Evolutionary conservation across 2,329 filamentous ascomycete genomes (phyloP).

Genomic region (Fusarium newnesense): DNA sequence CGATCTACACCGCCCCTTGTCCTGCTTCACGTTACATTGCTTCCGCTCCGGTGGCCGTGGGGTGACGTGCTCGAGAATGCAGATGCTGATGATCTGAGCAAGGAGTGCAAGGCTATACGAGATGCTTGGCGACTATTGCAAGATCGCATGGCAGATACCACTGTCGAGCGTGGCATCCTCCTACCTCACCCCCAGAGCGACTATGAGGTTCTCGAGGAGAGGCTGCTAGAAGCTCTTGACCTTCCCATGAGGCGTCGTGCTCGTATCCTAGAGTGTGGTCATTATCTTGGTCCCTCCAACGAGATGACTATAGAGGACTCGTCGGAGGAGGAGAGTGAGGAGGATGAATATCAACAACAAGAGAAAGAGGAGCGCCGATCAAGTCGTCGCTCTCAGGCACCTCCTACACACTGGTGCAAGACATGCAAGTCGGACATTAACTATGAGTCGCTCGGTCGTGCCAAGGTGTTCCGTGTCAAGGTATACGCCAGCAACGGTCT

Average conservation of each 20-base stretch:
- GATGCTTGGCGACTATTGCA: constrained; percentile 75
- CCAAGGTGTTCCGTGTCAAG: constrained; percentile 79
- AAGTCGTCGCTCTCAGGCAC: constrained; percentile 40
- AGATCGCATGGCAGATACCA: constrained; percentile 77
- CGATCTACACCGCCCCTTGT: constrained; percentile 73
- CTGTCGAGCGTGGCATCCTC: constrained; percentile 78
- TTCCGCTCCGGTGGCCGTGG: constrained; percentile 76
- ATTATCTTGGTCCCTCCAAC: constrained; percentile 74
- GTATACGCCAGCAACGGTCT: constrained; percentile 95
- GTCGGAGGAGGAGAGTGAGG: constrained; percentile 59
- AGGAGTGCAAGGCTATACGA: constrained; percentile 61
- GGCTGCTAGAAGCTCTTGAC: constrained; percentile 79
- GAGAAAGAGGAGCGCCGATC: constrained; percentile 41
- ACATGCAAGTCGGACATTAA: constrained; percentile 66
- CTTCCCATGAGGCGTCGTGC: constrained; percentile 72
- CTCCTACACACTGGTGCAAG: constrained; percentile 64
- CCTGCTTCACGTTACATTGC: constrained; percentile 79
- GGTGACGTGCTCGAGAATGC: constrained; percentile 63
- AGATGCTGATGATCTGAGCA: constrained; percentile 54
- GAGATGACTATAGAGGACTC: constrained; percentile 55
- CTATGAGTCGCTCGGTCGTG: constrained; percentile 62
- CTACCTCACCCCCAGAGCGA: constrained; percentile 83
- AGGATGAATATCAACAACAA: constrained; percentile 54
- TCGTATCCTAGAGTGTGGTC: constrained; percentile 78
- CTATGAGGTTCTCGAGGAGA: constrained; percentile 82